Base-by-base conservation (phyloP, 768 basidiomycete genomes). In the Psilocybe cubensis region DNA sequence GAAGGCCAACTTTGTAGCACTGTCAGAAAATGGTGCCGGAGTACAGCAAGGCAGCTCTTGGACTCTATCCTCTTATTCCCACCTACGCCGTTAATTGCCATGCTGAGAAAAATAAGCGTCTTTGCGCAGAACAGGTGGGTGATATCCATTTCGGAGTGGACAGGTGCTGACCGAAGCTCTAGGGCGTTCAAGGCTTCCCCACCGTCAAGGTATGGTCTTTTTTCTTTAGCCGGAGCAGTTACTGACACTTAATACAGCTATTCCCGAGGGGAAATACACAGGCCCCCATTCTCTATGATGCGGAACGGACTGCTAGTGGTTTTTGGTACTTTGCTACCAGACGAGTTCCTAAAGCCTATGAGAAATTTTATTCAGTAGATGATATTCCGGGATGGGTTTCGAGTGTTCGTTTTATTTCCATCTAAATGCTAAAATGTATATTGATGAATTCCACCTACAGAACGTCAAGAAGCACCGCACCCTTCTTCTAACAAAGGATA, bases 81-180 rank as follows among this genome's bases (percentile, higher is more conserved):
- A 82, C 91, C 54, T 97, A 95, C 70, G 93, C 94, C 11, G 84
- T 98, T n/a, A 93, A 98, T 69, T 98, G 95, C 61, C 94, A 97
- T 66, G 87, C 83, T 12, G 82, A 86, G 28, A 77, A 76, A 68
- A 96, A 98, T 72, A 94, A 89, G 71, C 80, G 76, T 9, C 73
- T 98, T 6, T 98, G 96, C 67, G 83, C 85, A 0, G 87, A 92
- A 50, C 90, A 95, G 35, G 35, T 38, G 35, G 31, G 35, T 6
- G 7, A 11, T 14, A 17, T 12, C 12, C n/a, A 38, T 6, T 5
- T 38, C 14, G 8, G 35, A 38, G 35, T n/a, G 35, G 35, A 11
- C n/a, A 17, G 12, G n/a, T 38, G 35, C 35, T 38, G 14, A 38
- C 35, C 35, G 35, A 17, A 38, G 8, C n/a, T 5, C 5, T 17